Conservation (phyloP, 805 yeast genomes). For the Zygoascus ofunaensis region DNA sequence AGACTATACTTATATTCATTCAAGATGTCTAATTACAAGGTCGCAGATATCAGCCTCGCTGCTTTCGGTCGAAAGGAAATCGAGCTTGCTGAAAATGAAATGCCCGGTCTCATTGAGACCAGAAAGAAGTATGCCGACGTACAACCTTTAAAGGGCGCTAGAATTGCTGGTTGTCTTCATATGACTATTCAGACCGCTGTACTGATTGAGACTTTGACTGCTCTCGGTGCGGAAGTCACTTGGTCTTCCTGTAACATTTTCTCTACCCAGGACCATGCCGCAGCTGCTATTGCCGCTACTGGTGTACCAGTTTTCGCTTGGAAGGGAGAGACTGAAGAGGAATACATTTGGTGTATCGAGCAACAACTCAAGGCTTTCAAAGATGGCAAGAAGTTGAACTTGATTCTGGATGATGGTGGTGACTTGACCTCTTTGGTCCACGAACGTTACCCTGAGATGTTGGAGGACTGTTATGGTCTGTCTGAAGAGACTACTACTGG, state of each 20-base stretch:
- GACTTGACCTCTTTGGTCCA: slow-evolving; percentile 95
- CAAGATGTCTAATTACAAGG: slow-evolving; percentile 63
- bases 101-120: slow-evolving; percentile 99
- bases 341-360: slow-evolving; percentile 98
- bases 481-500: slow-evolving; percentile 99
- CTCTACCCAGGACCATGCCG: slow-evolving; percentile 99
- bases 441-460: slow-evolving; percentile 96
- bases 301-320: slow-evolving; percentile 99
- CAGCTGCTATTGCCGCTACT: slow-evolving; percentile 98
- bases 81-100: slow-evolving; percentile 96
- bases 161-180: slow-evolving; percentile 98
- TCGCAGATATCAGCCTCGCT: slow-evolving; percentile 95
- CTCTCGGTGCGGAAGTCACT: slow-evolving; percentile 98
- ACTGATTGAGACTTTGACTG: slow-evolving; percentile 91
- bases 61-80: slow-evolving; percentile 99
- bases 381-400: slow-evolving; percentile 88
- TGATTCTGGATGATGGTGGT: slow-evolving; percentile 98
- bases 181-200: slow-evolving; percentile 99
- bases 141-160: slow-evolving; percentile 96
- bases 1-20: neutral
- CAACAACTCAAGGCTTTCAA: slow-evolving; percentile 98
- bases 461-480: slow-evolving; percentile 88
- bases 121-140: slow-evolving; percentile 82
- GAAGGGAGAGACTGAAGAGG: slow-evolving; percentile 99
- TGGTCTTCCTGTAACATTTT: slow-evolving; percentile 99